Base-by-base conservation (phyloP, 108 stramenopile genomes). In the Pseudonitzschia multiseries region DNA sequence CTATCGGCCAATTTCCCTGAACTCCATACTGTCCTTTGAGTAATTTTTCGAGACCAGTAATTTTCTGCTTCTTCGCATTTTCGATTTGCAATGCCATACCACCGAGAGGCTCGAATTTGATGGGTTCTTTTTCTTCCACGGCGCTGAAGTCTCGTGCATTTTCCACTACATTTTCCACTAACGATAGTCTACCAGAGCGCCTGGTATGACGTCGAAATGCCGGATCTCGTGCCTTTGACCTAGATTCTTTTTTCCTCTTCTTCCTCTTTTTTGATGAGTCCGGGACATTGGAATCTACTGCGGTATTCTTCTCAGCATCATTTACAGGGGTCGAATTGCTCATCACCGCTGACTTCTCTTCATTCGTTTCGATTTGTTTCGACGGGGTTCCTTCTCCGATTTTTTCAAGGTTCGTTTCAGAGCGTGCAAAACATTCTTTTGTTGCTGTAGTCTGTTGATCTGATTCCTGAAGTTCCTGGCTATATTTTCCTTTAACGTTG, bases 1-100 rank as follows among this genome's bases (percentile, higher is more conserved):
- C 84, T 8, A 90, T 78, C 18, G 88, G 71, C 84, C 85, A 91
- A 57, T 77, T 75, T 31, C 29, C 57, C 57, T 65, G 74, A 72
- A 43, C 46, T 3, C 46, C 66, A 21, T 54, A 83, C 12, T 32
- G 68, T 20, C 71, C 68, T 44, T 84, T 86, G 41, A 84, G 79
- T 8, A 86, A 64, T 56, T 71, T 80, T 57, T 84, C 81, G 22
- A 85, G 46, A 36, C 74, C 78, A 21, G 26, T 66, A 22, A 77
- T 66, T 42, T 73, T 63, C 52, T 60, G 68, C 67, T 66, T 31
- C 36, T 70, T 73, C 46, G 53, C 40, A 33, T 64, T 40, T 36
- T 65, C 50, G 33, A 75, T 70, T 14, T 76, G 57, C 18, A 64
- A 51, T 6, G 62, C 59, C 31, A 71, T 52, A 14, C 71, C 68